Evolutionary conservation across 176 grass and related monocot genomes (phyloP).

Genomic region (Oryza australiensis): DNA sequence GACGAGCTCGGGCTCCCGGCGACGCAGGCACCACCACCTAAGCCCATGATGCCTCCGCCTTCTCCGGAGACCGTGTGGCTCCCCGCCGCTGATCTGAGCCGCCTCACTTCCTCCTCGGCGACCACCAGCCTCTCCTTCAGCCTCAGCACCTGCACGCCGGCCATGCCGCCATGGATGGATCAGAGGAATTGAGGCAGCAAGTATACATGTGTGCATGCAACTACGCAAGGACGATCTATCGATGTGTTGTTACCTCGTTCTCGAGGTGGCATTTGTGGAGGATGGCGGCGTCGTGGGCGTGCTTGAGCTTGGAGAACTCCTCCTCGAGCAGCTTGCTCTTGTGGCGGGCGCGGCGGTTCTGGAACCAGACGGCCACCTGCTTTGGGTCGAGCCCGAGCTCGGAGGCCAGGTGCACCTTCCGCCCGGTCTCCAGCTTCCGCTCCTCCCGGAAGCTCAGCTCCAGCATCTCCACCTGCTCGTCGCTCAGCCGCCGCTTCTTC

Average conservation of each 20-base stretch:
- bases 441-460: slow-evolving; percentile 91
- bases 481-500: slow-evolving; percentile 79
- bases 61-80: slow-evolving; percentile 32
- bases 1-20: slow-evolving; percentile 75
- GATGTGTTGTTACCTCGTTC: slow-evolving; percentile 62
- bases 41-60: slow-evolving; percentile 17
- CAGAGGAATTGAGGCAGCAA: not conserved
- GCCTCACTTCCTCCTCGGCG: slow-evolving; percentile 62
- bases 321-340: slow-evolving; percentile 96
- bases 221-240: too few species aligned
- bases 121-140: slow-evolving; percentile 60
- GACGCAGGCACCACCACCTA: not conserved
- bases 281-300: slow-evolving; percentile 62
- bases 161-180: not conserved
- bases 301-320: slow-evolving; percentile 90
- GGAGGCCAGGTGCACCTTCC: slow-evolving; percentile 79
- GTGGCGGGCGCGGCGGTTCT: slow-evolving; percentile 93
- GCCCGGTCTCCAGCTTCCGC: slow-evolving; percentile 82
- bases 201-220: too few species aligned
- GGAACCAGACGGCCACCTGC: slow-evolving; percentile 98
- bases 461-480: slow-evolving; percentile 79
- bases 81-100: slow-evolving; percentile 34
- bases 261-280: slow-evolving; percentile 94
- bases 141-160: slow-evolving; percentile 61
- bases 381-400: slow-evolving; percentile 93